phyloP scores from a whole-genome alignment of 371 early-diverging fungal species.

The Mucor piriformis region DNA sequence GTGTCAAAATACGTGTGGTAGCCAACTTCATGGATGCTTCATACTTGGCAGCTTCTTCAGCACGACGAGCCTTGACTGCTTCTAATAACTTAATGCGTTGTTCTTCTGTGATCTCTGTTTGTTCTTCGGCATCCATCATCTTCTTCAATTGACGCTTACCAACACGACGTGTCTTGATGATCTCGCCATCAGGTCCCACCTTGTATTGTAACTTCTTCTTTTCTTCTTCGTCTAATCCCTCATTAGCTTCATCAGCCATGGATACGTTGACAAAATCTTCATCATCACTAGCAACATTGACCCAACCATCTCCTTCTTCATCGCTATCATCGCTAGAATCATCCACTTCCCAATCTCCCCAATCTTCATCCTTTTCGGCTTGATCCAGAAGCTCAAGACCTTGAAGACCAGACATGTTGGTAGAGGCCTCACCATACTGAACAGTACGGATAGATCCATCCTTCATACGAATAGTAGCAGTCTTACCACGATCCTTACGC shows the following conservation, averaged over 20 bases:
- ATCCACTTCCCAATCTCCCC: conserved; percentile 66
- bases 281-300: conserved; percentile 54
- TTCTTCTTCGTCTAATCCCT: conserved; percentile 27
- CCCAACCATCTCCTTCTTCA: conserved; percentile 48
- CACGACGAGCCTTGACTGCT: conserved; percentile 39
- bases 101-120: conserved; percentile 55
- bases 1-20: conserved; percentile 81
- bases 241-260: conserved; percentile 44
- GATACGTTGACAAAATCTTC: conserved; percentile 47
- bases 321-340: conserved; percentile 60
- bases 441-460: conserved; percentile 60
- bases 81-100: conserved; percentile 43
- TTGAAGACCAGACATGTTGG: conserved; percentile 62
- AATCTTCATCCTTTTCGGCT: conserved; percentile 48
- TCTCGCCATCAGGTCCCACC: conserved; percentile 26
- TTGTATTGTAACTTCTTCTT: conserved; percentile 35
- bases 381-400: conserved; percentile 75
- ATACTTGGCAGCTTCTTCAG: conserved; percentile 44
- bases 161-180: conserved; percentile 42
- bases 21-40: conserved; percentile 47
- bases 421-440: conserved; percentile 70
- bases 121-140: conserved; percentile 48
- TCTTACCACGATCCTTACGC: conserved; percentile 91
- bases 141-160: conserved; percentile 55
- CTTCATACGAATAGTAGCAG: conserved; percentile 71